Percentiles rank a stretch among this genome's conserved stretches.
phyloP scores from a whole-genome alignment of 805 yeast species.

The Candida sakaeoensis region DNA sequence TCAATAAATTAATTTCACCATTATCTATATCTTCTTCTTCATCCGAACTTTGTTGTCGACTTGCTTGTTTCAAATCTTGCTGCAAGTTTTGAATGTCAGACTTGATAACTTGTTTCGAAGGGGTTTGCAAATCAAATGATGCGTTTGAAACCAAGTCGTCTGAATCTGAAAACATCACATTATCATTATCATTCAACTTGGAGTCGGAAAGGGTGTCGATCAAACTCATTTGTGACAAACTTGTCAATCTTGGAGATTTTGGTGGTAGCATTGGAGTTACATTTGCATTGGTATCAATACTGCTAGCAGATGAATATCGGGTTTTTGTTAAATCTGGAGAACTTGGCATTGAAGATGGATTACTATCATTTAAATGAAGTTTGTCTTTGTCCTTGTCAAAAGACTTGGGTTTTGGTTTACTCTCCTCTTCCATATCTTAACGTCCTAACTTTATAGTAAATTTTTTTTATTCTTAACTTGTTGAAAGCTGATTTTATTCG shows the following conservation, averaged over 20 bases:
- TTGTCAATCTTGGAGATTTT: conserved; percentile 7
- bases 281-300: not conserved
- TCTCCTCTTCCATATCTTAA: not conserved
- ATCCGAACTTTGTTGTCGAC: conserved; percentile 8
- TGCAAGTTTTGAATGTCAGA: conserved; percentile 8
- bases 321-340: not conserved
- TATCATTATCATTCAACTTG: conserved; percentile 19
- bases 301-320: not conserved
- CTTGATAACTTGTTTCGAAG: conserved; percentile 4
- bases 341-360: conserved; percentile 2
- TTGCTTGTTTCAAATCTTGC: conserved; percentile 7
- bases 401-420: too few species aligned
- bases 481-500: not conserved
- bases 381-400: not conserved
- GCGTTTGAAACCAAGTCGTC: conserved; percentile 29
- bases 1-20: conserved; percentile 5
- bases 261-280: conserved; percentile 5
- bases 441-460: not conserved
- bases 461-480: not conserved
- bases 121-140: conserved; percentile 19
- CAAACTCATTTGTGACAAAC: not conserved
- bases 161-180: conserved; percentile 33
- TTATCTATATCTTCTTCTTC: conserved; percentile 8
- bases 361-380: not conserved
- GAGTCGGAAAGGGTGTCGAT: not conserved